Conservation (phyloP, 805 yeast genomes). For the Saturnispora serradocipensis region DNA sequence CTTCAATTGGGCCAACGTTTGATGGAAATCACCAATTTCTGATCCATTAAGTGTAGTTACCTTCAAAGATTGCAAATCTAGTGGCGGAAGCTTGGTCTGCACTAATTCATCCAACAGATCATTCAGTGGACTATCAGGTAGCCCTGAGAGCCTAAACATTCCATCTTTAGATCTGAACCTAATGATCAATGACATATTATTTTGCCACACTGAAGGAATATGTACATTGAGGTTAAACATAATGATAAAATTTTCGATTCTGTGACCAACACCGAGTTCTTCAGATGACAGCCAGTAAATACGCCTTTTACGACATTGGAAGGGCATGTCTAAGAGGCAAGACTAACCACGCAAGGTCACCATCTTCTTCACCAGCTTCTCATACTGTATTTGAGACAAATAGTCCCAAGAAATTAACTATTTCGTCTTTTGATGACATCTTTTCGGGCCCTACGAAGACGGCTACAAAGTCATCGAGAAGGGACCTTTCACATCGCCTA, state of each 20-base stretch:
- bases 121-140: constrained; percentile 12
- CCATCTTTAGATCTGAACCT: constrained; percentile 85
- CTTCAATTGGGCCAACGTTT: constrained; percentile 34
- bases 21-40: constrained; percentile 1
- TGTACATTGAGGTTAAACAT: not conserved
- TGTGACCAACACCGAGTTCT: not conserved
- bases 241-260: not conserved
- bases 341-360: constrained; percentile 4
- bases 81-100: constrained; percentile 25
- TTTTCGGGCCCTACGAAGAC: constrained; percentile 26
- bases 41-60: not conserved
- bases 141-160: constrained; percentile 54
- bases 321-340: constrained; percentile 5
- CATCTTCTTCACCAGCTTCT: constrained; percentile 4
- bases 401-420: constrained; percentile 6
- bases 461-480: constrained; percentile 27
- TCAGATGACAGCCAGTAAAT: constrained; percentile 2
- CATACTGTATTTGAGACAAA: constrained; percentile 21
- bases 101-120: constrained; percentile 21
- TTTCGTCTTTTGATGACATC: constrained; percentile 18
- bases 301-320: constrained; percentile 9
- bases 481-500: constrained; percentile 30
- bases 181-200: constrained; percentile 35
- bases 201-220: not conserved
- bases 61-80: constrained; percentile 7